Percentiles rank a stretch among this genome's conserved stretches.
phyloP scores from a whole-genome alignment of 176 grass and related monocot species.

The Carex kokanica region DNA sequence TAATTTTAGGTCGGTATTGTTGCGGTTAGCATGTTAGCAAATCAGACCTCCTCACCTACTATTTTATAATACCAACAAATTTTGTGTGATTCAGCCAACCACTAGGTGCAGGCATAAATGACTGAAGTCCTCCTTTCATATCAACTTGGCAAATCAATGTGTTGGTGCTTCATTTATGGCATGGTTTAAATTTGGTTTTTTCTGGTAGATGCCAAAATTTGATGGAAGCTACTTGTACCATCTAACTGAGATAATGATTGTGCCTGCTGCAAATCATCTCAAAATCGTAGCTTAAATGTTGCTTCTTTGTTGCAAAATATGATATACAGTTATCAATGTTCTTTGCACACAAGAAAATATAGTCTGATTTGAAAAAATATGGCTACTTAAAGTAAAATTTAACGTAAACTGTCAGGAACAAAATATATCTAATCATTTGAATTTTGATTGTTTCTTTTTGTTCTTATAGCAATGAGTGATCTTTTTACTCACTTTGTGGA shows the following conservation, averaged over 20 bases:
- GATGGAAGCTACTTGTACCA: not conserved
- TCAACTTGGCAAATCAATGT: not conserved
- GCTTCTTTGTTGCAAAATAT: constrained; percentile 7
- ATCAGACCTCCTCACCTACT: too few relatives aligned
- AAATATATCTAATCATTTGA: not conserved
- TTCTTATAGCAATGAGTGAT: constrained; percentile 57
- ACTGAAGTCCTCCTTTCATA: not conserved
- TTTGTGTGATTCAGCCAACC: too few relatives aligned
- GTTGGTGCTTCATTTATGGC: not conserved
- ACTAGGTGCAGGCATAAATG: not conserved
- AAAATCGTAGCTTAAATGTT: not conserved
- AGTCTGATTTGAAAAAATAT: too few relatives aligned
- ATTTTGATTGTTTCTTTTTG: not conserved
- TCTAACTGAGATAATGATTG: not conserved
- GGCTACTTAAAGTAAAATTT: not conserved
- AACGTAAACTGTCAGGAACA: not conserved
- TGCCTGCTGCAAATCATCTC: not conserved
- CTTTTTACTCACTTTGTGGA: constrained; percentile 81
- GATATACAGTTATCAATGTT: not conserved
- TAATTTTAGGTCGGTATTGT: too few relatives aligned
- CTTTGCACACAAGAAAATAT: not conserved
- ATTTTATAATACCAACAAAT: too few relatives aligned
- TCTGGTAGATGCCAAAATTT: not conserved
- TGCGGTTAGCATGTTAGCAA: too few relatives aligned
- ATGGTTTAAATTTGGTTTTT: not conserved